phyloP scores from a whole-genome alignment of 441 rosid species.

The Pelargonium cotyledonis region DNA sequence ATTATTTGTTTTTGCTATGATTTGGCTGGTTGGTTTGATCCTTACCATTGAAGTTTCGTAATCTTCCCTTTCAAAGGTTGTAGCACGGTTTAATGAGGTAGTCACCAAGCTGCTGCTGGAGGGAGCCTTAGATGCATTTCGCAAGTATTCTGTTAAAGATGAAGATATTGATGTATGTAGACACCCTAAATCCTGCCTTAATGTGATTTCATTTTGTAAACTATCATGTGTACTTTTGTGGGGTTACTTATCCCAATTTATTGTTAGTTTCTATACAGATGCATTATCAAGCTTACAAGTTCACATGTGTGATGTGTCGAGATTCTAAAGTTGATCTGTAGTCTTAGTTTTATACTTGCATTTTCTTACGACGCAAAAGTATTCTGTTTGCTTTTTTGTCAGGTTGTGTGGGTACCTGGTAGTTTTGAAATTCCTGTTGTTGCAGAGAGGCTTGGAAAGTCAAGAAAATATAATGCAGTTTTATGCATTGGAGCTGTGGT shows the following conservation, averaged over 20 bases:
- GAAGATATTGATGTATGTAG: slow-evolving; percentile 64
- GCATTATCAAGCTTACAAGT: neutral
- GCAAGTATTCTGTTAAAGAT: slow-evolving; percentile 65
- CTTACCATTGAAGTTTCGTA: neutral
- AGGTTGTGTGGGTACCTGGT: slow-evolving; percentile 99
- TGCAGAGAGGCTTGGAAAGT: slow-evolving; percentile 73
- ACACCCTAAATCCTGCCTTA: neutral
- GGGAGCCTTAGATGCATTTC: slow-evolving; percentile 87
- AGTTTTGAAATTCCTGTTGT: slow-evolving; percentile 83
- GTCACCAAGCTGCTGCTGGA: slow-evolving; percentile 71
- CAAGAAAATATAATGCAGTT: slow-evolving; percentile 60
- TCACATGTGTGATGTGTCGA: slow-evolving; percentile 2
- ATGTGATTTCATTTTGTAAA: neutral
- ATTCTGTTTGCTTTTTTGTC: slow-evolving; percentile 16
- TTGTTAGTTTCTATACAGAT: neutral
- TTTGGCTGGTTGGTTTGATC: neutral
- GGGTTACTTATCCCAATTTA: neutral
- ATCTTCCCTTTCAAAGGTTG: slow-evolving; percentile 41
- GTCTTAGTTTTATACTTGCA: neutral
- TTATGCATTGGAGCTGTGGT: slow-evolving; percentile 98
- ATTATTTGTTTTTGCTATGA: neutral
- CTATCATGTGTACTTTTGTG: neutral
- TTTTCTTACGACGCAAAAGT: slow-evolving; percentile 1
- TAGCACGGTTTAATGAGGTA: slow-evolving; percentile 88
- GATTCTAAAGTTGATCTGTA: neutral